A percentile compares a stretch with the other conserved stretches of the same genome.
Conservation (phyloP, 495 filamentous ascomycete genomes). For the Mycothermus thermophilus region DNA sequence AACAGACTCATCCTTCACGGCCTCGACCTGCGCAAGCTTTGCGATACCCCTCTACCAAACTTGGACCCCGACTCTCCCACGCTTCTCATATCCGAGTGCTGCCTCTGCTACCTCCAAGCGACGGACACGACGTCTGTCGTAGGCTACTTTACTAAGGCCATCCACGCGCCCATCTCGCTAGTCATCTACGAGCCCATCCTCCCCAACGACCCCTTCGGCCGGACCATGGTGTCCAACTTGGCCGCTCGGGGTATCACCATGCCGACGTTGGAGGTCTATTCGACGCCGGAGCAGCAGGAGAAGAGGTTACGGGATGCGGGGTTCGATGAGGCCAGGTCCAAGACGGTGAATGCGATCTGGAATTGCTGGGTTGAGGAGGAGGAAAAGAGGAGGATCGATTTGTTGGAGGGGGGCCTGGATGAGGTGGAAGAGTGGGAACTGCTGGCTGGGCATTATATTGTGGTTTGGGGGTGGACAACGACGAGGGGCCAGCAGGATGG, state of each 20-base stretch:
- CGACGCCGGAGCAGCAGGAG: slow-evolving; percentile 49
- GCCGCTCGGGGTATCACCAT: slow-evolving; percentile 71
- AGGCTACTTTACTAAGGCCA: too few species aligned
- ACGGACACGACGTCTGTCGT: too few species aligned
- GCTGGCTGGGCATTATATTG: slow-evolving; percentile 76
- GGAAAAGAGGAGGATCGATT: slow-evolving; percentile 72
- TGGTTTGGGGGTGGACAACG: slow-evolving; percentile 61
- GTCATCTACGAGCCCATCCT: slow-evolving; percentile 83
- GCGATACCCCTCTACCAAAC: slow-evolving; percentile 11
- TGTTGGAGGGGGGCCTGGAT: slow-evolving; percentile 79
- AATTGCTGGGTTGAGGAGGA: slow-evolving; percentile 49
- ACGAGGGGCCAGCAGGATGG: slow-evolving; percentile 20
- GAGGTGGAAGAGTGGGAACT: slow-evolving; percentile 92
- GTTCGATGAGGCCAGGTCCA: slow-evolving; percentile 40
- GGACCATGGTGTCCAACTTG: slow-evolving; percentile 83
- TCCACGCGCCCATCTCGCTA: slow-evolving; percentile 45
- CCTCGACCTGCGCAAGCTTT: slow-evolving; percentile 60
- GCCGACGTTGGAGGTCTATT: slow-evolving; percentile 64
- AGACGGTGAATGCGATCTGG: slow-evolving; percentile 65
- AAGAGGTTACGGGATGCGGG: slow-evolving; percentile 43
- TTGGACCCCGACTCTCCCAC: slow-evolving; percentile 48
- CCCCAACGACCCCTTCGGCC: slow-evolving; percentile 72
- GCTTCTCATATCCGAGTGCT: slow-evolving; percentile 82
- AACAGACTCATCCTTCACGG: slow-evolving; percentile 61
- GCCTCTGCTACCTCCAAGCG: slow-evolving; percentile 70